These are phyloP conservation scores for Porodaedalea pini DNA, from an alignment of 1,284 basidiomycete genomes.

Conservation along the genomic window DNA sequence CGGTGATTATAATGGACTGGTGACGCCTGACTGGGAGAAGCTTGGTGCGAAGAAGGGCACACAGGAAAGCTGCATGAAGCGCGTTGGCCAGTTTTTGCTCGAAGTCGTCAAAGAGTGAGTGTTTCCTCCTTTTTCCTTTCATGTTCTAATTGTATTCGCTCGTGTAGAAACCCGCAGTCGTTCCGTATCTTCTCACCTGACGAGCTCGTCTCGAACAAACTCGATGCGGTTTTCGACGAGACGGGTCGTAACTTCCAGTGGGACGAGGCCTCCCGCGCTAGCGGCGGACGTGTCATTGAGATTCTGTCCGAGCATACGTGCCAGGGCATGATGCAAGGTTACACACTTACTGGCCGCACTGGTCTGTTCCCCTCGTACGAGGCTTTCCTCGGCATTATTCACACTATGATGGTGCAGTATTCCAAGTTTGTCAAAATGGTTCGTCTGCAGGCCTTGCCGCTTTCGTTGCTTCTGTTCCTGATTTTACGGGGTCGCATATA, in stretches of 20 bases:
- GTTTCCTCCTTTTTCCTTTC: background rate
- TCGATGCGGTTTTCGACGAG: slow-evolving; percentile 69
- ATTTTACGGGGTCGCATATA: slow-evolving; percentile 19
- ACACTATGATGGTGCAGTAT: slow-evolving; percentile 83
- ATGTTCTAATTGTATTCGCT: slow-evolving; percentile 1
- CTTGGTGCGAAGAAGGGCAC: slow-evolving; percentile 51
- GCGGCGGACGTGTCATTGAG: slow-evolving; percentile 79
- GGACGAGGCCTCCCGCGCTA: slow-evolving; percentile 61
- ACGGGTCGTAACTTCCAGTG: slow-evolving; percentile 78
- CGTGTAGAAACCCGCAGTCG: slow-evolving; percentile 57
- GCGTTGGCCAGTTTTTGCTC: slow-evolving; percentile 56
- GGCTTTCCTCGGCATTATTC: slow-evolving; percentile 76
- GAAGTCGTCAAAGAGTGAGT: slow-evolving; percentile 55
- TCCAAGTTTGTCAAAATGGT: slow-evolving; percentile 83
- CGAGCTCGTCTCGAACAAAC: slow-evolving; percentile 86
- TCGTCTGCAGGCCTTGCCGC: too few relatives aligned
- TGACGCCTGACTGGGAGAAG: slow-evolving; percentile 63
- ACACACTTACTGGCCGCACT: slow-evolving; percentile 77
- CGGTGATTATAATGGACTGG: slow-evolving; percentile 56
- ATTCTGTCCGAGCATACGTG: slow-evolving; percentile 87
- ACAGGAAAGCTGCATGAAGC: slow-evolving; percentile 77
- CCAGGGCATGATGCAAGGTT: slow-evolving; percentile 85
- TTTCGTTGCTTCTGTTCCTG: background rate
- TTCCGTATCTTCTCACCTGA: slow-evolving; percentile 94
- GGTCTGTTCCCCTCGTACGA: slow-evolving; percentile 88